phyloP scores from a whole-genome alignment of 2,329 filamentous ascomycete genomes.

The Epichloe gansuensis region DNA sequence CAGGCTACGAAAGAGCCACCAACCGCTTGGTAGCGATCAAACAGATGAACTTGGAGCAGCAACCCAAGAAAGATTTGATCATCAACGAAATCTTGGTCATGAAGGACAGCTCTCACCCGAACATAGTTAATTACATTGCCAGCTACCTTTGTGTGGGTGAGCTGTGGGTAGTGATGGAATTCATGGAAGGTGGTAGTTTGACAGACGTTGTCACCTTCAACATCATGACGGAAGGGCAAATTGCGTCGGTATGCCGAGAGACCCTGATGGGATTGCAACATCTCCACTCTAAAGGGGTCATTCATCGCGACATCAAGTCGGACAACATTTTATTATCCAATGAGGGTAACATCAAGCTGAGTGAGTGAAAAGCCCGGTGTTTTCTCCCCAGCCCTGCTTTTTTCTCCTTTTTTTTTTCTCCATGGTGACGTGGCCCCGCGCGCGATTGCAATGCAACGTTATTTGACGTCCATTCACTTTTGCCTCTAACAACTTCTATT shows the following conservation, averaged over 20 bases:
- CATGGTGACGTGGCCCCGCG: too few species aligned
- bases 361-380: constrained; percentile 37
- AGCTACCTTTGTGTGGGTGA: constrained; percentile 84
- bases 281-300: constrained; percentile 92
- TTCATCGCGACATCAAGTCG: constrained; percentile 97
- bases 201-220: constrained; percentile 99
- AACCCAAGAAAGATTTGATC: constrained; percentile 97
- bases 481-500: constrained; percentile 11
- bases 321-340: constrained; percentile 92
- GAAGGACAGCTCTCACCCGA: constrained; percentile 97
- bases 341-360: constrained; percentile 95
- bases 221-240: constrained; percentile 97
- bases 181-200: constrained; percentile 95
- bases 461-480: not conserved
- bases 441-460: too few species aligned
- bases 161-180: constrained; percentile 99
- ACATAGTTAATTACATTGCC: constrained; percentile 99
- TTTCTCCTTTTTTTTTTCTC: not conserved
- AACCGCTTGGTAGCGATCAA: constrained; percentile 95
- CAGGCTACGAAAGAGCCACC: constrained; percentile 69
- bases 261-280: constrained; percentile 86
- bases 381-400: not conserved
- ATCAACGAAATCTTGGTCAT: constrained; percentile 99
- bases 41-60: constrained; percentile 98
- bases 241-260: constrained; percentile 89